phyloP scores from a whole-genome alignment of 2,329 filamentous ascomycete species.

The Fusarium annulatum region DNA sequence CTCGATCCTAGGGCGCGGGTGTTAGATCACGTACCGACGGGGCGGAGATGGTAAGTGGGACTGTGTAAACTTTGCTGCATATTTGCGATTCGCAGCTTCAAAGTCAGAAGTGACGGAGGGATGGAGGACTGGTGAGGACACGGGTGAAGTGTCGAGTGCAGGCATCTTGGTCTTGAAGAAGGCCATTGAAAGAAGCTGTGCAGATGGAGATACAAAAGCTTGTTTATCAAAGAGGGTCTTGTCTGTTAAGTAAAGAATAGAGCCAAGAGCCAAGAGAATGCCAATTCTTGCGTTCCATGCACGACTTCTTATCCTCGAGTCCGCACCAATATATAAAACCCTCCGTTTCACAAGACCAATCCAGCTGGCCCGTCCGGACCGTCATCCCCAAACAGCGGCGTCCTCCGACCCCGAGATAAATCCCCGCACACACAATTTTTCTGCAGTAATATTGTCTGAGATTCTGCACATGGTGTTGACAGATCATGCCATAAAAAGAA shows the following conservation, averaged over 20 bases:
- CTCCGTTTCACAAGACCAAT: neutral
- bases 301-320: slow-evolving; percentile 28
- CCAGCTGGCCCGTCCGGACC: slow-evolving; percentile 26
- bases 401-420: slow-evolving; percentile 27
- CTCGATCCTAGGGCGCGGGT: slow-evolving; percentile 20
- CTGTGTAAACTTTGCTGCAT: slow-evolving; percentile 35
- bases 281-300: slow-evolving; percentile 2
- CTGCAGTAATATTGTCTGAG: slow-evolving; percentile 28
- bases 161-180: slow-evolving; percentile 7
- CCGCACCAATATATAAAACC: neutral
- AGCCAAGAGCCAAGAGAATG: slow-evolving; percentile 14
- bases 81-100: slow-evolving; percentile 40
- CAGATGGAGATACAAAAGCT: neutral
- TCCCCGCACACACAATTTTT: slow-evolving; percentile 24
- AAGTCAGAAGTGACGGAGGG: slow-evolving; percentile 32
- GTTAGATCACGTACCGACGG: slow-evolving; percentile 31
- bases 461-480: slow-evolving; percentile 12
- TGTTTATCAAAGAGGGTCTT: neutral
- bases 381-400: slow-evolving; percentile 17
- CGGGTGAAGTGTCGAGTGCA: slow-evolving; percentile 3
- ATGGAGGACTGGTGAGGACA: neutral
- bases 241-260: slow-evolving; percentile 6
- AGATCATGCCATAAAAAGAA: slow-evolving; percentile 38
- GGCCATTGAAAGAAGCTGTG: accelerated
- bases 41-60: slow-evolving; percentile 40